A percentile compares a stretch with the other conserved stretches of the same genome.
These are phyloP conservation scores for Ganoderma lucidum DNA, from an alignment of 1,284 basidiomycete genomes.

Conservation along the genomic window DNA sequence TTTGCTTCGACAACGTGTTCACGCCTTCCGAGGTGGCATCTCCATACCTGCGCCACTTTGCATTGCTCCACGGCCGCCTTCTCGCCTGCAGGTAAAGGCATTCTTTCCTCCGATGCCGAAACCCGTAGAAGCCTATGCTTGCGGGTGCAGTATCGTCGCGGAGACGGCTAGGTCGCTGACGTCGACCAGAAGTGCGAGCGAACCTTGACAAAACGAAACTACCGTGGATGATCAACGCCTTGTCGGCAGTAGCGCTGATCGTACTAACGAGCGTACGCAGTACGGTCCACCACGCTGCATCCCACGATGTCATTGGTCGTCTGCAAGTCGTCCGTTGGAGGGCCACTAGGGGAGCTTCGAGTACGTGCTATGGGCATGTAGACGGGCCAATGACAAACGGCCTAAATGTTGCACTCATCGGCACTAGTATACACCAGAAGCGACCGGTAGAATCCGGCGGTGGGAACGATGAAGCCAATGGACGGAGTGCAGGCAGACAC, in stretches of 20 bases:
- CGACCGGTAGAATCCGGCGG: slow-evolving; percentile 22
- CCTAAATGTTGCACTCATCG: background rate
- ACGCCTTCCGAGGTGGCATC: background rate
- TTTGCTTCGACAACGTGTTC: slow-evolving; percentile 8
- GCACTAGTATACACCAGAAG: slow-evolving; percentile 12
- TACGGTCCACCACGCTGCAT: slow-evolving; percentile 19
- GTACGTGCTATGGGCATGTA: background rate
- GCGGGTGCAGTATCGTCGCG: background rate
- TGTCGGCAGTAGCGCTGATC: slow-evolving; percentile 28
- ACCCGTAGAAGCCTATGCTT: slow-evolving; percentile 4
- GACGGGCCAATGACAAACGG: background rate
- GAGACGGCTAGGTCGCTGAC: background rate
- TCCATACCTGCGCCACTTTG: background rate
- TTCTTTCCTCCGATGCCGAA: background rate
- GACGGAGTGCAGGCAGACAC: slow-evolving; percentile 3
- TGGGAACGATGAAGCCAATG: slow-evolving; percentile 18
- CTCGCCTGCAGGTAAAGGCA: background rate
- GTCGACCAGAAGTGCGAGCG: background rate
- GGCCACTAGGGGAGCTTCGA: background rate
- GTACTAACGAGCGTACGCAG: slow-evolving; percentile 11
- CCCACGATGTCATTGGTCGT: slow-evolving; percentile 2
- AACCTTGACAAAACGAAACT: background rate
- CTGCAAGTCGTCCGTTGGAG: slow-evolving; percentile 3
- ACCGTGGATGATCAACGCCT: slow-evolving; percentile 23
- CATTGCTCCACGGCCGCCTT: slow-evolving; percentile 1